A percentile compares a stretch with the other conserved stretches of the same genome.
These are phyloP conservation scores for Artemisia tridentata DNA, from an alignment of 129 eudicot species.

Conservation along the genomic window DNA sequence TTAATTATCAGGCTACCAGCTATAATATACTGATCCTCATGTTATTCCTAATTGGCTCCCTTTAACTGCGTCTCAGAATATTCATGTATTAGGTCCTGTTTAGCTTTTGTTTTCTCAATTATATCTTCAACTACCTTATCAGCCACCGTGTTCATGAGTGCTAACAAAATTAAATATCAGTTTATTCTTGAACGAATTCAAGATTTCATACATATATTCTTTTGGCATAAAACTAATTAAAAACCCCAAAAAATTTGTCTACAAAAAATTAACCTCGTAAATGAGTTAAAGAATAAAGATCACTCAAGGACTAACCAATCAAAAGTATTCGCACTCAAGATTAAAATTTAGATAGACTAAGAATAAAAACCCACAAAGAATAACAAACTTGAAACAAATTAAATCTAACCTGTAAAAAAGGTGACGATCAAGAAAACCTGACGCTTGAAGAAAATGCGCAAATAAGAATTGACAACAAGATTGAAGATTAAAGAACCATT, in stretches of 20 bases:
- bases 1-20: no score
- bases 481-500: conserved; percentile 13
- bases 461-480: conserved; percentile 22
- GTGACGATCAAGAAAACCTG: conserved; percentile 11
- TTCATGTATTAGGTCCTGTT: no score
- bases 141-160: no score
- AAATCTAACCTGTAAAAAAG: conserved; percentile 29
- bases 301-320: conserved; percentile 1
- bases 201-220: background rate
- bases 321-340: conserved; percentile 9
- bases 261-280: conserved; percentile 4
- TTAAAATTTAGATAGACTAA: background rate
- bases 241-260: background rate
- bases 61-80: no score
- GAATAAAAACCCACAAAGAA: no score
- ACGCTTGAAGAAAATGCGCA: background rate
- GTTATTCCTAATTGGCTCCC: no score
- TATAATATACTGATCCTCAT: no score
- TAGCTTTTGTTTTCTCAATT: no score
- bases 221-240: background rate
- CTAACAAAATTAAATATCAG: background rate
- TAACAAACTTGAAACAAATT: background rate
- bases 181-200: background rate
- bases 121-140: no score
- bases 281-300: background rate